These are phyloP conservation scores for Globisporangium sylvaticum DNA, from an alignment of 352 stramenopile genomes.

Conservation along the genomic window DNA sequence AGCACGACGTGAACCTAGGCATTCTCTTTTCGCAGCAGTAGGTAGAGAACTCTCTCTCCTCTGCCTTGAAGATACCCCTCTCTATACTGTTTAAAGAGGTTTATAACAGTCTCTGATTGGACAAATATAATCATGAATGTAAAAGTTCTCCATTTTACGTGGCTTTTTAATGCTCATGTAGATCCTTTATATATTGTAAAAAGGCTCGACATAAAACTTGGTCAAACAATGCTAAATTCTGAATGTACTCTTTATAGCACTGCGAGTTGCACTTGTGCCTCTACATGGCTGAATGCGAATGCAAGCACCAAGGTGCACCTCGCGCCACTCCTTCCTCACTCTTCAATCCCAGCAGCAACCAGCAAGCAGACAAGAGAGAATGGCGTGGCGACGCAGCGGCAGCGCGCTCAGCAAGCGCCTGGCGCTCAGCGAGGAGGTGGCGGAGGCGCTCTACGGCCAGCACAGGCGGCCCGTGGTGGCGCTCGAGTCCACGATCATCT, in stretches of 20 bases:
- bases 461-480: slow-evolving; percentile 80
- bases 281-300: not conserved
- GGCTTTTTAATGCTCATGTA: too few species aligned
- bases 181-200: too few species aligned
- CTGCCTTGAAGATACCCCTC: too few species aligned
- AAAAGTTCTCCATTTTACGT: too few species aligned
- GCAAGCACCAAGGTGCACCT: not conserved
- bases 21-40: slow-evolving; percentile 5
- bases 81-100: not conserved
- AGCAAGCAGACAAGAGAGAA: slow-evolving; percentile 2
- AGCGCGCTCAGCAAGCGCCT: slow-evolving; percentile 37
- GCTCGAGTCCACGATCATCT: slow-evolving; percentile 99
- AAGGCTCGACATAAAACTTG: too few species aligned
- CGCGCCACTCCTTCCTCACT: not conserved
- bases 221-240: too few species aligned
- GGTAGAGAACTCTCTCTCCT: too few species aligned
- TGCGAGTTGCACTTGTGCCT: too few species aligned
- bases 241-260: too few species aligned
- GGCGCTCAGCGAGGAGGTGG: slow-evolving; percentile 48
- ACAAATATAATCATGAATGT: too few species aligned
- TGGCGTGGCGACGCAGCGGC: slow-evolving; percentile 41
- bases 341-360: not conserved
- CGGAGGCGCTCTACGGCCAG: slow-evolving; percentile 42
- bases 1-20: not conserved
- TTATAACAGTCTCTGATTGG: not conserved